Evolutionary conservation across 805 yeast genomes (phyloP).

Genomic region (Schwanniomyces yamadae): DNA sequence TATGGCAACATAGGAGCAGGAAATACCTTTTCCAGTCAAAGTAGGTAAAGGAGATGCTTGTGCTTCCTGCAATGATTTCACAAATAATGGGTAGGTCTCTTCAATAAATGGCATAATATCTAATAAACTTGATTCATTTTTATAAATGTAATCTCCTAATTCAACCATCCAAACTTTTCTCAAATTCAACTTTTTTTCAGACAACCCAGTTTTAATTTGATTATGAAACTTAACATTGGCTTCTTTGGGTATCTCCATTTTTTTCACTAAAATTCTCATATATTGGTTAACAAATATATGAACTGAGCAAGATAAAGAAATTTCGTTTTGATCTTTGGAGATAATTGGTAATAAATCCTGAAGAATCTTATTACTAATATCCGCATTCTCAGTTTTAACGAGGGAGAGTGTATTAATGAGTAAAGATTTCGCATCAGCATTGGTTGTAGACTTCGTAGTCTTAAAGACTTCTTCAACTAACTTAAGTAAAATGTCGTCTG

Average conservation of each 20-base stretch:
- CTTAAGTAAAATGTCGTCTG: slow-evolving; percentile 22
- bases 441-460: slow-evolving; percentile 53
- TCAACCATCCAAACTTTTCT: slow-evolving; percentile 67
- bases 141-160: slow-evolving; percentile 37
- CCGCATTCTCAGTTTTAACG: slow-evolving; percentile 23
- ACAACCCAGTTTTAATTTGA: slow-evolving; percentile 55
- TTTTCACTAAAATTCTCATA: slow-evolving; percentile 22
- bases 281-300: slow-evolving; percentile 50
- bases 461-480: slow-evolving; percentile 56
- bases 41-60: slow-evolving; percentile 52
- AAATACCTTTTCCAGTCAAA: slow-evolving; percentile 49
- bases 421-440: slow-evolving; percentile 63
- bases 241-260: slow-evolving; percentile 14
- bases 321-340: slow-evolving; percentile 75
- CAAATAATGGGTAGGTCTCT: slow-evolving; percentile 21
- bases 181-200: slow-evolving; percentile 60
- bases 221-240: slow-evolving; percentile 21
- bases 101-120: slow-evolving; percentile 13
- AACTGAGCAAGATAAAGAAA: slow-evolving; percentile 50
- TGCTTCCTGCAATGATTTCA: slow-evolving; percentile 41
- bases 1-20: slow-evolving; percentile 53
- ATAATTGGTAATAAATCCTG: slow-evolving; percentile 50
- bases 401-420: slow-evolving; percentile 45
- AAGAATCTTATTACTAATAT: slow-evolving; percentile 38
- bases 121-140: slow-evolving; percentile 12